phyloP scores from a whole-genome alignment of 1,284 basidiomycete genomes.

The Trichosporon sp. region DNA sequence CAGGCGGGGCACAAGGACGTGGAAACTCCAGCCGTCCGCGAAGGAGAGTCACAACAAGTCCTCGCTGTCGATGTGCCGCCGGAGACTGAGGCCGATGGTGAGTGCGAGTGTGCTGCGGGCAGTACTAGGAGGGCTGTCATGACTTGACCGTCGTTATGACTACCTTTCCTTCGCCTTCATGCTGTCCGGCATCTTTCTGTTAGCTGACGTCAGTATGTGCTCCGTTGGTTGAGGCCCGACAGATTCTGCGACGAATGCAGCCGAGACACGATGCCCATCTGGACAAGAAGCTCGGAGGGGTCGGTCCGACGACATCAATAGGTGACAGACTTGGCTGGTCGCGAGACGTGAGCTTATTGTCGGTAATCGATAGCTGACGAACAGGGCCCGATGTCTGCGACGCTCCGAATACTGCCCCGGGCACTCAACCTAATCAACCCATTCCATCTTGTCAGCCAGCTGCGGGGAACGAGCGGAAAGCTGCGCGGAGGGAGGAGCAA shows the following conservation, averaged over 20 bases:
- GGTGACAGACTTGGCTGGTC: slow-evolving; percentile 37
- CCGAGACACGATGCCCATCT: slow-evolving; percentile 26
- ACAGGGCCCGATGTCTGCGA: slow-evolving; percentile 38
- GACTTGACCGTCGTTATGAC: background rate
- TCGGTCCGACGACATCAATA: slow-evolving; percentile 22
- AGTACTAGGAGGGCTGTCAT: background rate
- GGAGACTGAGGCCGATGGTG: background rate
- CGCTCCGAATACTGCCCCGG: slow-evolving; percentile 33
- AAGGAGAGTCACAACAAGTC: background rate
- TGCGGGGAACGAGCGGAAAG: slow-evolving; percentile 6
- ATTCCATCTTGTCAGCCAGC: slow-evolving; percentile 3
- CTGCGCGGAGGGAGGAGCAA: slow-evolving; percentile 12
- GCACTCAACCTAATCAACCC: slow-evolving; percentile 36
- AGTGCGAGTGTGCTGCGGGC: background rate
- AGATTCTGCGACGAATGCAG: slow-evolving; percentile 26
- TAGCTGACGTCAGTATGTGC: slow-evolving; percentile 20
- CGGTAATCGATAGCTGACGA: background rate
- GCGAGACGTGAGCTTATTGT: slow-evolving; percentile 25
- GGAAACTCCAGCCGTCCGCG: background rate
- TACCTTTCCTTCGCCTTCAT: background rate
- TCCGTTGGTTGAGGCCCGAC: slow-evolving; percentile 27
- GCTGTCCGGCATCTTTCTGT: no score
- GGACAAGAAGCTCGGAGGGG: slow-evolving; percentile 21
- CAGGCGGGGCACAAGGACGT: background rate
- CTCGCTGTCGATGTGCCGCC: background rate